Evolutionary conservation across 2,329 filamentous ascomycete species (phyloP).

Genomic region (Periglandula ipomoeae): DNA sequence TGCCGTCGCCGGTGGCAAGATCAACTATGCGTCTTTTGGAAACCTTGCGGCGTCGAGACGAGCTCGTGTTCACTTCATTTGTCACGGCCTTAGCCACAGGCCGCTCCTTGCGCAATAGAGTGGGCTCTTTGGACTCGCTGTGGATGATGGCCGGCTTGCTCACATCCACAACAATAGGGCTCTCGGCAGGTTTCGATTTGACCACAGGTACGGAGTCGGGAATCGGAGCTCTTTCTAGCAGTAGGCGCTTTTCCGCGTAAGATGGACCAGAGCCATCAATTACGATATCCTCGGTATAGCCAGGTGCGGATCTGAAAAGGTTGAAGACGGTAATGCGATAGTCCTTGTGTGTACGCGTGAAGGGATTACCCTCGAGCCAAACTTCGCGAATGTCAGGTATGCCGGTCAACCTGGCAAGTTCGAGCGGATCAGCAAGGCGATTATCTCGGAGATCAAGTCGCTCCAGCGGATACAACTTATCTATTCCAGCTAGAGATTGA

Average conservation of each 20-base stretch:
- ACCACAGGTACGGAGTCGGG: slow-evolving; percentile 69
- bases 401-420: slow-evolving; percentile 79
- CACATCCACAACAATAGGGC: slow-evolving; percentile 54
- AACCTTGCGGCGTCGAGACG: slow-evolving; percentile 50
- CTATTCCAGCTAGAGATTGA: slow-evolving; percentile 77
- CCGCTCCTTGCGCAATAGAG: slow-evolving; percentile 51
- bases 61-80: slow-evolving; percentile 49
- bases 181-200: slow-evolving; percentile 55
- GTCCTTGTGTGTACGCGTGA: slow-evolving; percentile 74
- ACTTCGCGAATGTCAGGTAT: slow-evolving; percentile 89
- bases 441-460: slow-evolving; percentile 89
- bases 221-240: slow-evolving; percentile 74
- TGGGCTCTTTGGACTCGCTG: slow-evolving; percentile 37
- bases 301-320: slow-evolving; percentile 80
- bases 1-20: slow-evolving; percentile 44
- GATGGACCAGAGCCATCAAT: slow-evolving; percentile 78
- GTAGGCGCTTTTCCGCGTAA: slow-evolving; percentile 75
- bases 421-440: slow-evolving; percentile 77
- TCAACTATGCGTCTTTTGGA: slow-evolving; percentile 58
- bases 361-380: slow-evolving; percentile 87
- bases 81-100: slow-evolving; percentile 42
- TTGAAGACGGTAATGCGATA: slow-evolving; percentile 94
- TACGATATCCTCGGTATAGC: slow-evolving; percentile 81
- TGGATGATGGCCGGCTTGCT: slow-evolving; percentile 58
- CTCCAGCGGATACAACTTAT: slow-evolving; percentile 81